These are phyloP conservation scores for Podosphaera leucotricha DNA, from an alignment of 2,329 filamentous ascomycete species.

Conservation along the genomic window DNA sequence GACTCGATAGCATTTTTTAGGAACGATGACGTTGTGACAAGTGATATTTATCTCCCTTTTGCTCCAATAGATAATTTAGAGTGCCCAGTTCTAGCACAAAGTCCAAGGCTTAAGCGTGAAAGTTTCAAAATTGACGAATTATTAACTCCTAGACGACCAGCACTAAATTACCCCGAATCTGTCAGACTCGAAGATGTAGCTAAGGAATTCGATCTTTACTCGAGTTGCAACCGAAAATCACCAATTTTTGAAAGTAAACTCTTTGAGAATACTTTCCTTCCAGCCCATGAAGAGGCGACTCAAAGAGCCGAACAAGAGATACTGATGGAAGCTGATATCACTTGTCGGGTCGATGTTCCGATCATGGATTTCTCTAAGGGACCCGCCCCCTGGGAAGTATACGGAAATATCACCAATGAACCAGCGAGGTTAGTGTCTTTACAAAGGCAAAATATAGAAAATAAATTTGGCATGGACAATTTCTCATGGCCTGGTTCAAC, in stretches of 20 bases:
- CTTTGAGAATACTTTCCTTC: constrained; percentile 11
- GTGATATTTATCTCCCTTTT: constrained; percentile 28
- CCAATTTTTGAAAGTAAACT: constrained; percentile 5
- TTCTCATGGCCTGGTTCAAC: constrained; percentile 18
- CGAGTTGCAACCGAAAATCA: not conserved
- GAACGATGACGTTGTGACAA: constrained; percentile 37
- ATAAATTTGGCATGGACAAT: constrained; percentile 11
- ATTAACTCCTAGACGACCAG: constrained; percentile 11
- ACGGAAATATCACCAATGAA: constrained; percentile 3
- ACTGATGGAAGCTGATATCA: constrained; percentile 16
- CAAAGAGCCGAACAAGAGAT: constrained; percentile 13
- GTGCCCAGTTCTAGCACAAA: constrained; percentile 2
- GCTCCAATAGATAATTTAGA: constrained; percentile 3
- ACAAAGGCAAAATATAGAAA: constrained; percentile 12
- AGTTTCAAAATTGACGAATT: constrained; percentile 13
- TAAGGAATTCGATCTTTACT: constrained; percentile 7
- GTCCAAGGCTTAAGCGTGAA: constrained; percentile 4
- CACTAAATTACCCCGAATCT: constrained; percentile 3
- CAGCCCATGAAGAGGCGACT: constrained; percentile 6
- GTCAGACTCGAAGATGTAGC: constrained; percentile 12
- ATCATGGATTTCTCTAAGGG: constrained; percentile 20
- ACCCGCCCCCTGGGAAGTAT: constrained; percentile 22
- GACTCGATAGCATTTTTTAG: constrained; percentile 7
- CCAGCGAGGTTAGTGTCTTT: constrained; percentile 12
- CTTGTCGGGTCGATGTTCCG: constrained; percentile 24